Conservation (phyloP, 1,139 yeast species). For the Taiozyma sp. region DNA sequence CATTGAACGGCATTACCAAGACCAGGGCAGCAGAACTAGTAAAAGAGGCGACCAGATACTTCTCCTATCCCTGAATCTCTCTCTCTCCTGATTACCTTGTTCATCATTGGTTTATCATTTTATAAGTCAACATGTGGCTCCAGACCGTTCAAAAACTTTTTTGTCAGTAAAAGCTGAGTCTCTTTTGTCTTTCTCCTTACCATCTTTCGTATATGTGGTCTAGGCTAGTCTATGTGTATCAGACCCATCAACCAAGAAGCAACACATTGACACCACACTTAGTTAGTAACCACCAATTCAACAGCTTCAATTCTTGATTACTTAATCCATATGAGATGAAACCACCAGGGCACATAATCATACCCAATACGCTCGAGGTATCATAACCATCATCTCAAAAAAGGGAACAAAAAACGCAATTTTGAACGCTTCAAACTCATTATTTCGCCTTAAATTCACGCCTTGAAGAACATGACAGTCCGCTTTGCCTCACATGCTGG, state of each 20-base stretch:
- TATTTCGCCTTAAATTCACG: neutral
- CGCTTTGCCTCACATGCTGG: conserved; percentile 86
- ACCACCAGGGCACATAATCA: neutral
- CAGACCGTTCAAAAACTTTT: neutral
- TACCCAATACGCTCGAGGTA: neutral
- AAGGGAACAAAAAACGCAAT: neutral
- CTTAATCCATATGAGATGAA: neutral
- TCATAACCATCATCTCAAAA: neutral
- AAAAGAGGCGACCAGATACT: no score
- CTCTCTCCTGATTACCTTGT: neutral
- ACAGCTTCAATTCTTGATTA: no score
- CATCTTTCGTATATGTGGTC: no score
- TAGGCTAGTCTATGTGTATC: neutral
- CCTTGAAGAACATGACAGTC: neutral
- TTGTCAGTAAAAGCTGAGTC: neutral
- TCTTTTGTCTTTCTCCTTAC: no score
- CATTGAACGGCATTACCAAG: no score
- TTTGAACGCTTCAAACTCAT: neutral
- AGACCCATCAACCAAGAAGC: neutral
- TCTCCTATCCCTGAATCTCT: no score
- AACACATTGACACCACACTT: neutral
- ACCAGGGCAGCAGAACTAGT: no score
- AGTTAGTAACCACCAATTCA: no score
- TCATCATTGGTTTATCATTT: neutral
- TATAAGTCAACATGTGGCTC: neutral